Conservation (phyloP, 139 green algal genomes). For the Volvox reticuliferus region DNA sequence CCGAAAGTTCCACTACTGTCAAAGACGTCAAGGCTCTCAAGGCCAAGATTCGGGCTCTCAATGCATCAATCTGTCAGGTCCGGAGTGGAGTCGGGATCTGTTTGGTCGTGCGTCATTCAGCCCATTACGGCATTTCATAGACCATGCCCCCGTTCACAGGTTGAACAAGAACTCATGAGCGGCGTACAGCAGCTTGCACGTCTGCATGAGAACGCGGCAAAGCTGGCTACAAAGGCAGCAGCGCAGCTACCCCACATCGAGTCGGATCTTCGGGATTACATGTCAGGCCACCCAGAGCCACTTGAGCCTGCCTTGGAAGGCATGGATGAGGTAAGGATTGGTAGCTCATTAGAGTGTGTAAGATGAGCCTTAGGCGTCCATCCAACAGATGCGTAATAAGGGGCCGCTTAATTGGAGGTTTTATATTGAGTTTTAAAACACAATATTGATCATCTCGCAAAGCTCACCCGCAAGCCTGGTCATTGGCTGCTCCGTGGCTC, state of each 20-base stretch:
- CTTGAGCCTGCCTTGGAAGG: background rate
- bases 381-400: too few relatives aligned
- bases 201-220: background rate
- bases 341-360: too few relatives aligned
- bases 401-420: too few relatives aligned
- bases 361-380: too few relatives aligned
- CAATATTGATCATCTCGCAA: too few relatives aligned
- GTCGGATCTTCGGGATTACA: conserved; percentile 31
- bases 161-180: conserved; percentile 11
- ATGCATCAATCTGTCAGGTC: conserved; percentile 11
- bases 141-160: too few relatives aligned
- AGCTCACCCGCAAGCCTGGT: too few relatives aligned
- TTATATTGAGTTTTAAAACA: too few relatives aligned
- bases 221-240: background rate
- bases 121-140: background rate
- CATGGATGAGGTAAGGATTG: conserved; percentile 17
- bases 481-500: too few relatives aligned
- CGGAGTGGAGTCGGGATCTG: background rate
- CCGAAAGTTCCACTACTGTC: background rate
- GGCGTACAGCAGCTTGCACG: conserved; percentile 14
- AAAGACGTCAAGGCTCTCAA: conserved; percentile 25
- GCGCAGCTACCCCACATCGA: conserved; percentile 36
- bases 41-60: conserved; percentile 23
- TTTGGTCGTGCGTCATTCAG: background rate
- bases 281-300: background rate